Percentiles rank a stretch among this genome's conserved stretches.
Evolutionary conservation across 2,329 filamentous ascomycete genomes (phyloP).

Genomic region (Epichloe bromicola): DNA sequence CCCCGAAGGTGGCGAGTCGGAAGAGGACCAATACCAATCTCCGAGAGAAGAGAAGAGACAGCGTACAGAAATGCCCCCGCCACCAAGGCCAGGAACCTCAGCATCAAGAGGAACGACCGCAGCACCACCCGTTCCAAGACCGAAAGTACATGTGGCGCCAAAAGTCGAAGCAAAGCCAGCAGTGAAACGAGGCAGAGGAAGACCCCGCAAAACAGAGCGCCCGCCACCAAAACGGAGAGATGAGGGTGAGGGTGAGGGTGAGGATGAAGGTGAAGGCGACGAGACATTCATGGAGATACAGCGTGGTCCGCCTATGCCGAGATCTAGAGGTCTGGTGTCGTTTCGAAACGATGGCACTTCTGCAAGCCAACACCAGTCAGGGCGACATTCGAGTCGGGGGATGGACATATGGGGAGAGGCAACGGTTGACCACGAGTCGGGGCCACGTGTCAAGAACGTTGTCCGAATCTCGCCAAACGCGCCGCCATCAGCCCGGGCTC

Average conservation of each 20-base stretch:
- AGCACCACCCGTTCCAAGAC: background rate
- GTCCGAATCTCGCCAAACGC: conserved; percentile 55
- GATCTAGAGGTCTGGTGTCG: conserved; percentile 40
- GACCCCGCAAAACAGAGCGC: conserved; percentile 6
- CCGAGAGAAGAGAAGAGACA: conserved; percentile 14
- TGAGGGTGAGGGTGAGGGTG: conserved; percentile 23
- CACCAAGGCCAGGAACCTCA: conserved; percentile 13
- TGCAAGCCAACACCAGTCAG: conserved; percentile 55
- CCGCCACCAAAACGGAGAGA: conserved; percentile 15
- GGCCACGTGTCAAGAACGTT: conserved; percentile 60
- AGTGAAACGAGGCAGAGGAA: conserved; percentile 5
- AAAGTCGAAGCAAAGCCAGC: background rate
- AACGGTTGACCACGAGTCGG: conserved; percentile 30
- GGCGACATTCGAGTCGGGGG: conserved; percentile 65
- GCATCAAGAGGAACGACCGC: conserved; percentile 11
- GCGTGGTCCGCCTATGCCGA: conserved; percentile 42
- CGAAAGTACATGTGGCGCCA: background rate
- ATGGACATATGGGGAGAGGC: conserved; percentile 71
- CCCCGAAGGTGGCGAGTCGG: conserved; percentile 9
- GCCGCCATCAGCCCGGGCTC: conserved; percentile 12
- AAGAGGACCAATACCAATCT: conserved; percentile 12
- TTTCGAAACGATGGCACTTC: conserved; percentile 35
- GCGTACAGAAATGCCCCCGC: conserved; percentile 13
- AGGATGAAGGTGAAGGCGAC: conserved; percentile 23
- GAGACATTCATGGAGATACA: conserved; percentile 35